Evolutionary conservation across 768 basidiomycete species (phyloP), one percentile per base, ranked within the genome.

Genomic region (Suillus occidentalis): DNA sequence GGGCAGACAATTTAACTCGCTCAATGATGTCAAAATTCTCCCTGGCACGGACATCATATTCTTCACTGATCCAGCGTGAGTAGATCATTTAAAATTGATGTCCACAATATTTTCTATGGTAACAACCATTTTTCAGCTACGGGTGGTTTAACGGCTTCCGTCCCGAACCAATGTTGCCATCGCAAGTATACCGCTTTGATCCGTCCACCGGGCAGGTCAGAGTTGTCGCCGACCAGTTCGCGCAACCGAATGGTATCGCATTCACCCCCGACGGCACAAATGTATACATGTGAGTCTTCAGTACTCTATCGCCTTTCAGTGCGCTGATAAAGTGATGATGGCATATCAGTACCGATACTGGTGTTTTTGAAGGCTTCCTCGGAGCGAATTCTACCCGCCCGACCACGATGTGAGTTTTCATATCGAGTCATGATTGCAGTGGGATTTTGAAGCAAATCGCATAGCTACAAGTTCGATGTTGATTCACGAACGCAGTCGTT

Each of bases 1-100:
- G 70, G 91, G 91, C 1, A 80, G 89, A 3, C 91, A 91, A 67
- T 94, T 92, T 77, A 92, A 90, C 76, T 91, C 91, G 1, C 73
- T 94, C 58, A 91, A 93, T 72, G 92, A 95, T 68, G 81, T 89
- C 64, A 92, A 90, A 69, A 79, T 92, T 4, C 87, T 91, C 61
- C 89, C 89, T 2, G 74, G 76, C 6, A 89, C 83, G 66, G 86
- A 87, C 42, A 84, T 84, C 45, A 68, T 93, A 3, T 92, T 89
- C 77, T 92, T 94, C 76, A 93, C 91, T 0, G 91, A 94, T 70
- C 80, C 81, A 18, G 77, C 80, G 85, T 92, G 4, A 36, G 34
- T 36, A 36, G 34, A 36, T 36, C 34, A 36, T 36, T 34, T 36
- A 6, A 36, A 36, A 36, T 1, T 36, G 34, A 36, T 36, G 34